Evolutionary conservation across 2,329 filamentous ascomycete species (phyloP), one percentile per base, ranked within the genome.

Genomic region (Alternaria sp.): DNA sequence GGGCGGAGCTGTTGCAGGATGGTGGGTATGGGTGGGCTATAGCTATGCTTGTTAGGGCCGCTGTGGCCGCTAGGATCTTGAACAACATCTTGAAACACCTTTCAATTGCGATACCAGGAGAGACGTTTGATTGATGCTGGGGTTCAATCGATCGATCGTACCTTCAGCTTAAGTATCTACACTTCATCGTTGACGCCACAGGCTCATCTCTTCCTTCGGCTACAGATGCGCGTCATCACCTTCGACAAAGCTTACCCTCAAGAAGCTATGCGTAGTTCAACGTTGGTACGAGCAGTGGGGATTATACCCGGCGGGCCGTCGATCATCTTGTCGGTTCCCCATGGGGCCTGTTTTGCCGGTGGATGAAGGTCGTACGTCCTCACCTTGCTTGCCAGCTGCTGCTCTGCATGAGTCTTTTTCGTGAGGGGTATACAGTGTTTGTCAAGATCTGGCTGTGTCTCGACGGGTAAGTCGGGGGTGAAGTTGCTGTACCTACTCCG

Each of bases 291-390:
- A 11, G 15, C 36, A 40, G 36, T 40, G 36, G 15, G 19, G 30
- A 12, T 58, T 62, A 62, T 62, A 62, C 43, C 59, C 55, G 59
- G 54, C 30, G 49, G 59, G 13, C 17, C 43, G 21, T 58, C 11
- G 10, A 45, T 40, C 13, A 47, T 15, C 10, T 21, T 25, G 23
- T 54, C 23, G 23, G 47, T 54, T 43, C 30, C 47, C 54, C 49
- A 59, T 44, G 49, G 43, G 55, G 49, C 55, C 13, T 49, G 9
- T 57, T 59, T 54, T 52, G 17, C 60, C 55, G 55, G 49, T 43
- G 55, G 55, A 49, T 43, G 28, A 49, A 54, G 28, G 23, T 21
- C 30, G 30, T 52, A 12, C 54, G 9, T 19, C 26, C 25, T 36
- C 25, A 23, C 17, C 30, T 36, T 54, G 13, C 15, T 8, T 11